A percentile compares a stretch with the other conserved stretches of the same genome.
These are phyloP conservation scores for Daldinia eschscholtzii DNA, from an alignment of 2,329 filamentous ascomycete genomes.

Conservation along the genomic window DNA sequence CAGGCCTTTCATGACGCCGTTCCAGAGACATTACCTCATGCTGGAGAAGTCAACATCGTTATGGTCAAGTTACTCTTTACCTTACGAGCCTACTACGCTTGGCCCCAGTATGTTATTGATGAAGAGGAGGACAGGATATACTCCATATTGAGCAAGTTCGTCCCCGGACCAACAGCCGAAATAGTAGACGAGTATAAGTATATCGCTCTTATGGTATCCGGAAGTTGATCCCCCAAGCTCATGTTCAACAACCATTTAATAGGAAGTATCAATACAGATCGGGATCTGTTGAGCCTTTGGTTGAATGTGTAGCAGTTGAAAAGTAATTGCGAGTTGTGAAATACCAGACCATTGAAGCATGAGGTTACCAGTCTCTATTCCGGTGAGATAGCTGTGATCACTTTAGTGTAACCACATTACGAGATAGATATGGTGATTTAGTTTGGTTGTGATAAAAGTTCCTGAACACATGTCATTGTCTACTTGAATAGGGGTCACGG, in stretches of 20 bases:
- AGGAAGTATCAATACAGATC: background rate
- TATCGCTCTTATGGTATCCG: background rate
- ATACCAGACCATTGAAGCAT: background rate
- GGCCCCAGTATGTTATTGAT: conserved; percentile 12
- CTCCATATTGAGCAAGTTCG: background rate
- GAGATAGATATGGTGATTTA: background rate
- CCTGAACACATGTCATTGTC: background rate
- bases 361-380: background rate
- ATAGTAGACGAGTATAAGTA: background rate
- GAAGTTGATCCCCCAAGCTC: background rate
- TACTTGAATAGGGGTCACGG: background rate
- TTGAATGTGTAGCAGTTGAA: background rate
- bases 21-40: conserved; percentile 7
- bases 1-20: conserved; percentile 56
- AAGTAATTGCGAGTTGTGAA: background rate
- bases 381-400: background rate
- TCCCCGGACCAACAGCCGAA: background rate
- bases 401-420: background rate
- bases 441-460: background rate
- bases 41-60: conserved; percentile 33
- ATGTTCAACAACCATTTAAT: background rate
- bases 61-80: conserved; percentile 38
- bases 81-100: conserved; percentile 7
- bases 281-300: background rate
- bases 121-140: background rate